Percentiles rank a stretch among this genome's conserved stretches.
phyloP scores from a whole-genome alignment of 148 eudicot genomes.

The Cornus controversa region DNA sequence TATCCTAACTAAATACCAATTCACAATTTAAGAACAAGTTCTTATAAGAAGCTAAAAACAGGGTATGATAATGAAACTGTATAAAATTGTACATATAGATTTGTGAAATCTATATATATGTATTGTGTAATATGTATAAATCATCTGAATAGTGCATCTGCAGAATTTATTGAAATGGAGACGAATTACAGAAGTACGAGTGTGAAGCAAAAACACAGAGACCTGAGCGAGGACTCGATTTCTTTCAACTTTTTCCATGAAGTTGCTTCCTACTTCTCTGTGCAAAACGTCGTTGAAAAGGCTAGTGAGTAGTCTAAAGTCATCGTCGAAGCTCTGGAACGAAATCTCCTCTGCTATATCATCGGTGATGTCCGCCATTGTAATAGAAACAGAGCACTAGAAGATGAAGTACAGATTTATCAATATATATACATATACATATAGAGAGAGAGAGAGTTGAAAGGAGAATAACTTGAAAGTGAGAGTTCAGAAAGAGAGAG shows the following conservation, averaged over 20 bases:
- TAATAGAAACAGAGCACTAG: background rate
- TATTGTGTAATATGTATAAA: background rate
- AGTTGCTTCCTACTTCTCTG: constrained; percentile 54
- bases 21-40: background rate
- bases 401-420: background rate
- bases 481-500: background rate
- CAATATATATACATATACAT: no score
- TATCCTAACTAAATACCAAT: background rate
- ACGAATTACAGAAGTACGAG: background rate
- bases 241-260: constrained; percentile 62
- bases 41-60: background rate
- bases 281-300: constrained; percentile 78
- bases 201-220: no score
- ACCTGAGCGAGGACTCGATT: constrained; percentile 60
- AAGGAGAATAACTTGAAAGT: background rate
- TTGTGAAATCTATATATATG: background rate
- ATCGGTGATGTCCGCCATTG: constrained; percentile 75
- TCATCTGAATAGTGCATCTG: no score
- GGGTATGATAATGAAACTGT: background rate
- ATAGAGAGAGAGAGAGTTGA: background rate
- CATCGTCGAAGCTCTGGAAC: constrained; percentile 83
- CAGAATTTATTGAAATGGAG: background rate
- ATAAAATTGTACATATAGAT: background rate
- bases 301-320: constrained; percentile 65
- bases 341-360: constrained; percentile 92